These are phyloP conservation scores for Coemansia sp. DNA, from an alignment of 192 early-diverging fungal species.

Conservation along the genomic window DNA sequence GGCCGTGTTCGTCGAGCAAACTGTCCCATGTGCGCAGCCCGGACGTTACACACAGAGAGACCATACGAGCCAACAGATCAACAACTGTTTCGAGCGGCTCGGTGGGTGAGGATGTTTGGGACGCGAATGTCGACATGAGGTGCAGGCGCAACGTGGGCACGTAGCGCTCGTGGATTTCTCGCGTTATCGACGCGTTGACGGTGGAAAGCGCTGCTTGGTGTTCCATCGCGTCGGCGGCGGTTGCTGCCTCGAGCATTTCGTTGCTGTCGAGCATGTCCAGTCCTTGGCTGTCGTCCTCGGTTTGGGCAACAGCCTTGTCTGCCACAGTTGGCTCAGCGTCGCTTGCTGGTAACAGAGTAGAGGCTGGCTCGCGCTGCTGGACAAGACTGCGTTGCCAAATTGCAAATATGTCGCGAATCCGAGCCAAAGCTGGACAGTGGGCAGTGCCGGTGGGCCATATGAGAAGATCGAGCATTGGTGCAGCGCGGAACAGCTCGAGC, in stretches of 20 bases:
- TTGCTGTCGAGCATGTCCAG: conserved; percentile 33
- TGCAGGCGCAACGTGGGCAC: conserved; percentile 33
- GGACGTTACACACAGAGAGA: conserved; percentile 35
- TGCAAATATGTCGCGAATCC: conserved; percentile 14
- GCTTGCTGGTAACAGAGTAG: background rate
- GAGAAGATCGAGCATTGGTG: conserved; percentile 15
- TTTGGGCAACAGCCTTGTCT: background rate
- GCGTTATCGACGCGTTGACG: conserved; percentile 13
- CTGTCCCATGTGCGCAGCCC: conserved; percentile 51
- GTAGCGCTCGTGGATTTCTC: conserved; percentile 27
- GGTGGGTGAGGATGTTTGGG: conserved; percentile 4
- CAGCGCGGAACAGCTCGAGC: conserved; percentile 19
- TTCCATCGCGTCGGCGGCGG: conserved; percentile 38
- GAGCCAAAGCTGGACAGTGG: conserved; percentile 5
- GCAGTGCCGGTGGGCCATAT: background rate
- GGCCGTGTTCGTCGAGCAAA: conserved; percentile 50
- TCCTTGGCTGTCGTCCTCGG: conserved; percentile 24
- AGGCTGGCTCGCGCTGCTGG: background rate
- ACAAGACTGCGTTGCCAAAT: conserved; percentile 15
- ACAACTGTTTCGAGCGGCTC: conserved; percentile 18
- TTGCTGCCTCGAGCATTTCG: conserved; percentile 34
- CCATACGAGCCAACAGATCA: conserved; percentile 21
- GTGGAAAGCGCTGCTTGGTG: conserved; percentile 20
- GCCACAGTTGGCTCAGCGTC: background rate
- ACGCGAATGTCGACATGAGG: conserved; percentile 23